Conservation (phyloP, 164 flowering plant genomes). For the Berberis thunbergii region DNA sequence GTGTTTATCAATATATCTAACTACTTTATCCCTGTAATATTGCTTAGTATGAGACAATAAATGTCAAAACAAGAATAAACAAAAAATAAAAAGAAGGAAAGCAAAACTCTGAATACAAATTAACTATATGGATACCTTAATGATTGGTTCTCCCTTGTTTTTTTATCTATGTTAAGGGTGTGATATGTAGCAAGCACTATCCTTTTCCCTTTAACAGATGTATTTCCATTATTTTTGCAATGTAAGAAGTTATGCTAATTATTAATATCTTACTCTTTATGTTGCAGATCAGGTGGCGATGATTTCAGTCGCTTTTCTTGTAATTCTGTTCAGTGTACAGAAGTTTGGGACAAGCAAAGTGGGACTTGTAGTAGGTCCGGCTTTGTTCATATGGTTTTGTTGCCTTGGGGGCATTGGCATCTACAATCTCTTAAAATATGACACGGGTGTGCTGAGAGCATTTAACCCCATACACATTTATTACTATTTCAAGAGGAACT, state of each 20-base stretch:
- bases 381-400: constrained; percentile 93
- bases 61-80: too few species aligned
- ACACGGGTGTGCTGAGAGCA: constrained; percentile 65
- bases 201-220: neutral
- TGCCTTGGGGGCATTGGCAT: constrained; percentile 87
- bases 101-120: too few species aligned
- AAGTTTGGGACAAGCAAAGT: constrained; percentile 96
- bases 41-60: too few species aligned
- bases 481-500: constrained; percentile 84
- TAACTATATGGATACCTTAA: too few species aligned
- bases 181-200: too few species aligned
- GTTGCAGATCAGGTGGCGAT: constrained; percentile 84
- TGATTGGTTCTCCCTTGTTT: too few species aligned
- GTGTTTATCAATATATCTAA: too few species aligned
- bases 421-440: constrained; percentile 84
- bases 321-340: constrained; percentile 87
- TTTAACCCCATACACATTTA: constrained; percentile 90
- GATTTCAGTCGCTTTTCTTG: constrained; percentile 88
- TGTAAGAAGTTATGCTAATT: constrained; percentile 3
- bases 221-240: neutral
- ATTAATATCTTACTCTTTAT: constrained; percentile 1
- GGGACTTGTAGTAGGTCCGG: constrained; percentile 93
- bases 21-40: too few species aligned
- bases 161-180: too few species aligned
- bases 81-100: too few species aligned